Conservation (phyloP, 176 grass and related monocot genomes). For the bread wheat (Triticum aestivum) region DNA sequence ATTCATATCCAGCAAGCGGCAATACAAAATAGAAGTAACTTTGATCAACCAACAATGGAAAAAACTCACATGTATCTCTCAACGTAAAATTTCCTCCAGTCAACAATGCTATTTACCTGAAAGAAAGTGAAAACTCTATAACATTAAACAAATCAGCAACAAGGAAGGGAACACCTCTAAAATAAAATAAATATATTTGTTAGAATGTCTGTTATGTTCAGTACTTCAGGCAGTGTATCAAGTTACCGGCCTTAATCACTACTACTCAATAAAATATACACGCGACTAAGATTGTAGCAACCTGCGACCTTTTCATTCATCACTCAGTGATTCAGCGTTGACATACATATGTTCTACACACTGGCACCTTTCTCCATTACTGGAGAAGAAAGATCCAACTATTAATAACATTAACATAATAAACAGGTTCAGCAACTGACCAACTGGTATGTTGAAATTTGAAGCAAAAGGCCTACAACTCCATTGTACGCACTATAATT, state of each 20-base stretch:
- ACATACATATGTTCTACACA: background rate
- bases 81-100: constrained; percentile 92
- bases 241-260: background rate
- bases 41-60: background rate
- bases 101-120: constrained; percentile 94
- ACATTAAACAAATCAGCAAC: constrained; percentile 3
- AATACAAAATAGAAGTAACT: background rate
- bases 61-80: constrained; percentile 90
- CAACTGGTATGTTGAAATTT: background rate
- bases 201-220: background rate
- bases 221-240: background rate
- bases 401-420: background rate
- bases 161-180: background rate
- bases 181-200: background rate
- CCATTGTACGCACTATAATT: background rate
- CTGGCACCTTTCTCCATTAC: background rate
- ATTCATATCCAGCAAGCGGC: background rate
- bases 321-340: background rate
- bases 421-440: background rate
- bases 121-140: constrained; percentile 24
- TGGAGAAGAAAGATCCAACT: background rate
- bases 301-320: background rate
- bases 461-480: background rate
- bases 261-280: background rate
- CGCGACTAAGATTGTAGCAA: background rate